These are phyloP conservation scores for Bryoglossum gracile DNA, from an alignment of 495 filamentous ascomycete genomes.

Conservation along the genomic window DNA sequence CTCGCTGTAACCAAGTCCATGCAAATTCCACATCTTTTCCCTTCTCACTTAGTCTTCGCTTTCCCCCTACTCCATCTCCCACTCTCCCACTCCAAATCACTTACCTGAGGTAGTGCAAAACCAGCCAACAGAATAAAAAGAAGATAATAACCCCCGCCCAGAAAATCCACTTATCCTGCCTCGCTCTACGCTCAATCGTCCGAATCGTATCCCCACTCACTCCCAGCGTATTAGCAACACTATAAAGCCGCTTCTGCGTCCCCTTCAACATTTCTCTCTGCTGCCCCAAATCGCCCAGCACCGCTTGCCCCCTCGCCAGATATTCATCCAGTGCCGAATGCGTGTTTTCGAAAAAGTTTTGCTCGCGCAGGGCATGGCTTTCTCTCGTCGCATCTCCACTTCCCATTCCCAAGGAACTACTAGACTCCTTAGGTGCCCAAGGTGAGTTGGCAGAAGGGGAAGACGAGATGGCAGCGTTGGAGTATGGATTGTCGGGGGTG, in stretches of 20 bases:
- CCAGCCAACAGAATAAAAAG: conserved; percentile 84
- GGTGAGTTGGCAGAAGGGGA: conserved; percentile 22
- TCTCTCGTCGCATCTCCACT: conserved; percentile 60
- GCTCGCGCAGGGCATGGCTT: conserved; percentile 80
- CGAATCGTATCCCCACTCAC: conserved; percentile 93
- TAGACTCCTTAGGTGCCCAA: conserved; percentile 17
- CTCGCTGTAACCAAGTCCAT: conserved; percentile 3
- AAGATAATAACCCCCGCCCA: conserved; percentile 84
- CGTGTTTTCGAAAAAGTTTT: conserved; percentile 74
- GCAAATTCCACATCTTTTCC: not conserved
- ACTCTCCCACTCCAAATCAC: not conserved
- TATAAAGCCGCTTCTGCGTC: conserved; percentile 85
- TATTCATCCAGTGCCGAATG: conserved; percentile 86
- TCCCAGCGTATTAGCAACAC: conserved; percentile 87
- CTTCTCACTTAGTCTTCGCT: not conserved
- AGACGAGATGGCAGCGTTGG: conserved; percentile 41
- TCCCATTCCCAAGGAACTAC: conserved; percentile 28
- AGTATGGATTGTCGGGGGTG: conserved; percentile 95
- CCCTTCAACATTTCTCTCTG: conserved; percentile 93
- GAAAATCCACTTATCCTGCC: conserved; percentile 98
- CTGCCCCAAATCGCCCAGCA: conserved; percentile 79
- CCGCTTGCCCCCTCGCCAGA: conserved; percentile 80
- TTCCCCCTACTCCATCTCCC: not conserved
- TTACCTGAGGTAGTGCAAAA: conserved; percentile 73
- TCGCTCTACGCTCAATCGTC: conserved; percentile 86